Base-by-base conservation (phyloP, 768 basidiomycete genomes). In the Wakefieldia striispora region DNA sequence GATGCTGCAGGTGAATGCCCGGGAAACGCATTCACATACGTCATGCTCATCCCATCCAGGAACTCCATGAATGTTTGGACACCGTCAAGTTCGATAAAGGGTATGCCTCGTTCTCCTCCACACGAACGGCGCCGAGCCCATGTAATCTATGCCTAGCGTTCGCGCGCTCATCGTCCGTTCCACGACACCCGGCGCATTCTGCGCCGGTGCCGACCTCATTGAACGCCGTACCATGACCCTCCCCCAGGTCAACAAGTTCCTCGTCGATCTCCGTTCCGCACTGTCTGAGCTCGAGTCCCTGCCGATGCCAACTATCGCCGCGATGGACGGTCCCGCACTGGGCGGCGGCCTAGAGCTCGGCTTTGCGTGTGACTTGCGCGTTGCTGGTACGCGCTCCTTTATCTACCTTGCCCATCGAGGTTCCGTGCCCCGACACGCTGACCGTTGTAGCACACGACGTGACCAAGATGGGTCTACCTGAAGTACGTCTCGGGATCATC, bases 301-400 rank as follows among this genome's bases (percentile, higher is more conserved):
- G 29, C 86, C 88, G 6, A 80, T 95, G 73, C 94, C 94, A 4
- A 95, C 91, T 14, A 88, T 97, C 48, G 88, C 88, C 31, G 91
- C 93, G 5, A 88, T 97, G 36, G 94, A 97, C 63, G 94, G 94
- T 0, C 91, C 90, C 17, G 94, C 94, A 9, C 75, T 97, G 0
- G 94, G 94, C 10, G 94, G 94, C n/a, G 94, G 94, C 2, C 75
- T 94, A 24, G 94, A 97, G 67, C 68, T 97, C 50, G 78, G 86
- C 50, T 76, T 97, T 45, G 87, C 91, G 3, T 95, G 92, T 69
- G 94, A 97, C 73, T 68, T 97, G 60, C 81, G 94, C 29, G 84
- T 95, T 23, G 93, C 88, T 51, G 90, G 93, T 92, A 68, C 49
- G 75, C 69, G 34, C n/a, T 29, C 29, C 29, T 12, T 29, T 12